Base-by-base conservation (phyloP, 2,329 filamentous ascomycete species). In the Didymella glomerata region DNA sequence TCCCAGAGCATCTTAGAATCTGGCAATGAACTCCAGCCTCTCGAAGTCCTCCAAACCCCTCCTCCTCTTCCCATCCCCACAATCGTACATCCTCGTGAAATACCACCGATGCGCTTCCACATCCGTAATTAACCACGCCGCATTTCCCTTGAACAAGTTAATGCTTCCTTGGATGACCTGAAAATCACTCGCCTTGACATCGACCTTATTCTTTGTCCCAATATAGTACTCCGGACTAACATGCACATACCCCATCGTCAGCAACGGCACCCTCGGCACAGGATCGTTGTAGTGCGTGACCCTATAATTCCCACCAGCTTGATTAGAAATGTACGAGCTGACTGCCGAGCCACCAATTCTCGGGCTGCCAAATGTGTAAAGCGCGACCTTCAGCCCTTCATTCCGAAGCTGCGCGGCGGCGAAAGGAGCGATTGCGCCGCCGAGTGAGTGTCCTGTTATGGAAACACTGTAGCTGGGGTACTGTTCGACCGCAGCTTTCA, bases 251-350 rank as follows among this genome's bases (percentile, higher is more conserved):
- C 84, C 84, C 61, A 88, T 76, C 36, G 82, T 58, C 14, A 88
- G 76, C 11, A 87, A 83, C 2, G 90, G 89, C 18, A 92, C 79
- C 32, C 86, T 83, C 0, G 90, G 87, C 2, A 92, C 85, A 1
- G 87, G 86, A 73, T 93, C 90, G 68, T 86, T 82, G 49, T 76
- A 77, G 76, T 92, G 89, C 1, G 90, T 92, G 52, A 91, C 78
- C 61, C 90, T 86, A 77, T 83, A 88, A 69, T 88, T 84, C 47
- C 75, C 77, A 52, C 80, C 77, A 3, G 78, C 53, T 72, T 89
- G 86, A 42, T 70, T 70, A 9, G 81, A 82, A 64, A 91, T 81
- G 69, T 82, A 89, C 52, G 78, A 68, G 60, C 82, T 84, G 58
- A 89, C 82, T n/a, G 74, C 80, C 1, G 69, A 67, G 73, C 90